Conservation (phyloP, 306 rosid species). For the Canavalia gladiata region DNA sequence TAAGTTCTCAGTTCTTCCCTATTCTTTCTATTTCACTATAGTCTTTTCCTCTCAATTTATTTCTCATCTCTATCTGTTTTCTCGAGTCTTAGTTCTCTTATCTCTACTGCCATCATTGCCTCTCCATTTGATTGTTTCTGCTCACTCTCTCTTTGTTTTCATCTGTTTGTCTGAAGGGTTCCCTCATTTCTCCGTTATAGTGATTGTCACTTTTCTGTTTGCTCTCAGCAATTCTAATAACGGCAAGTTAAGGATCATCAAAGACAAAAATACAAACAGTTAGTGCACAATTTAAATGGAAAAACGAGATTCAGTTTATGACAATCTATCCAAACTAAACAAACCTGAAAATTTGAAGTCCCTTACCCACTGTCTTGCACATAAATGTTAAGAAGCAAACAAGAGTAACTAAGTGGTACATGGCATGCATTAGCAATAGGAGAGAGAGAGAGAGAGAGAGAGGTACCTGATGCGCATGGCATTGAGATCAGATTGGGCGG, state of each 20-base stretch:
- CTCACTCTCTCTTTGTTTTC: neutral
- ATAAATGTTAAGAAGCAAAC: too few species aligned
- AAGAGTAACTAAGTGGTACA: too few species aligned
- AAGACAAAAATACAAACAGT: neutral
- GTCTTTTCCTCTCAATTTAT: neutral
- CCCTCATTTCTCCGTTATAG: neutral
- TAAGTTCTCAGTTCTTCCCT: neutral
- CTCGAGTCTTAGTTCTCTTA: neutral
- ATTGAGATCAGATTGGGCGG: slow-evolving; percentile 86
- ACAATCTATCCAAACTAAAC: too few species aligned
- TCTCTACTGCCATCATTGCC: neutral
- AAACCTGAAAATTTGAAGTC: too few species aligned
- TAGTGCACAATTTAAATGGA: neutral
- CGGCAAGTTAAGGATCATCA: neutral
- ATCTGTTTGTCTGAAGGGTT: neutral
- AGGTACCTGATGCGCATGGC: slow-evolving; percentile 76
- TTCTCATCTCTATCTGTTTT: neutral
- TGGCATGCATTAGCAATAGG: too few species aligned
- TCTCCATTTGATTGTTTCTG: neutral
- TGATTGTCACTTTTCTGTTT: neutral
- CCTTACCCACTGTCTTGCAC: too few species aligned
- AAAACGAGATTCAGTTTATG: neutral
- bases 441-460: neutral
- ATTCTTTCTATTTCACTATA: neutral
- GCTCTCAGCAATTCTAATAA: neutral